Evolutionary conservation across 371 early-diverging fungal species (phyloP), one percentile per base, ranked within the genome.

Genomic region (Mortierella sp.): DNA sequence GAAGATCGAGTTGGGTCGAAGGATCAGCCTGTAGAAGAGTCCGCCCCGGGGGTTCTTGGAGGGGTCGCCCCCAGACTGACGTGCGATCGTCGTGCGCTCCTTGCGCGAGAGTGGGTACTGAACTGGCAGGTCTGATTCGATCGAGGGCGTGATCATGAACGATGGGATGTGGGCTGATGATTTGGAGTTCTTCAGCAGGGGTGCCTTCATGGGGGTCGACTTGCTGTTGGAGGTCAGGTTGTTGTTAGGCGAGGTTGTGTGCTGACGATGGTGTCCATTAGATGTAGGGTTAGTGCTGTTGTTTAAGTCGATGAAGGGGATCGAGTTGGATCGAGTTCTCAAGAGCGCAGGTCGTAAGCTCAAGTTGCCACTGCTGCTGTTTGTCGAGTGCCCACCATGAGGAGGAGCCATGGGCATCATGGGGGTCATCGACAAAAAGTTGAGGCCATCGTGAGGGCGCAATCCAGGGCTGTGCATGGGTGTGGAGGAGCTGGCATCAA

Each of bases 401-500:
- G 81, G 81, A 22, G 76, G 80, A 2, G 80, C 72, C 73, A 80
- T 72, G 48, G 80, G 80, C 77, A 71, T 73, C 81, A 81, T 81
- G 14, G 81, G 81, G 9, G 81, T 81, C 81, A 81, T 81, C 14
- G 81, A 81, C 67, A 81, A 68, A 64, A 81, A 81, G 16, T 68
- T 71, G 37, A 81, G 67, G 40, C 82, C 77, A 8, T 81, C 82
- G 48, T 77, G 82, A 14, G 82, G 82, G 24, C 82, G 82, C 55
- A 81, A 37, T 41, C 72, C 68, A 29, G 82, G 82, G 26, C 82
- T 81, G 69, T 81, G 82, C 37, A 53, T 66, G 13, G 82, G 82
- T 8, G 82, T 77, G 14, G 61, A 47, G 34, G 76, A 76, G 31
- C 50, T 77, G 37, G 82, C 82, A n/a, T 81, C 82, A 61, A 68